Evolutionary conservation across 345 rosid genomes (phyloP), one percentile per base, ranked within the genome.

Genomic region (Trapa incisa): DNA sequence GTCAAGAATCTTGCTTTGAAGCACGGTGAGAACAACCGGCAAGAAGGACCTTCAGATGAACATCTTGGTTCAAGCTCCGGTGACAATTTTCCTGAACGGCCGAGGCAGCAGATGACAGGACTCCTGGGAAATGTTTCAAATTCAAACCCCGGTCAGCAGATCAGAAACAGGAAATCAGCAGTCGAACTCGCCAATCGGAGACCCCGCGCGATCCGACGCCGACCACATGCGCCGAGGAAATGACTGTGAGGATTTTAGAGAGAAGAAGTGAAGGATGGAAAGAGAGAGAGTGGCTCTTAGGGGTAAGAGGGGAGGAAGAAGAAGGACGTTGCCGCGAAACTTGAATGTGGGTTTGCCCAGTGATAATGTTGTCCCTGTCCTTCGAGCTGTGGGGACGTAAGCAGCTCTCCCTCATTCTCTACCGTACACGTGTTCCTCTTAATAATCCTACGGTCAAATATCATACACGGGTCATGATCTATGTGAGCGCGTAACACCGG

Each of bases 251-350:
- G 69, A 39, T 57, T 71, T 48, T 66, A 66, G 74, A 48, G 68
- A 71, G 68, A 71, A 70, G 66, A 58, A 57, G 71, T 68, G 72
- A 70, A 60, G 2, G 33, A n/a, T 37, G 37, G 61, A 45, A 36
- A 65, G 64, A 71, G 64, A 71, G 60, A 66, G 52, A 37, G 71
- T 71, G 72, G 68, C 57, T 73, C 33, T 36, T 42, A 73, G 76
- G 72, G 65, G 69, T 74, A 47, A 76, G 60, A 57, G 12, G 38
- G 42, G 42, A 4, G 41, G 71, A 47, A 72, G 63, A 56, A 17
- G 42, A 50, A 68, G 36, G 41, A 64, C 66, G 76, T 86, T 89
- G 88, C 96, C 96, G 92, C 90, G 92, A 89, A 89, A 89, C 96
- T 89, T 88, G 89, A 88, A 88, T 79, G 82, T 56, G 61, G 47